Conservation (phyloP, 208 protist species). For the Vickermania spadyakhi region DNA sequence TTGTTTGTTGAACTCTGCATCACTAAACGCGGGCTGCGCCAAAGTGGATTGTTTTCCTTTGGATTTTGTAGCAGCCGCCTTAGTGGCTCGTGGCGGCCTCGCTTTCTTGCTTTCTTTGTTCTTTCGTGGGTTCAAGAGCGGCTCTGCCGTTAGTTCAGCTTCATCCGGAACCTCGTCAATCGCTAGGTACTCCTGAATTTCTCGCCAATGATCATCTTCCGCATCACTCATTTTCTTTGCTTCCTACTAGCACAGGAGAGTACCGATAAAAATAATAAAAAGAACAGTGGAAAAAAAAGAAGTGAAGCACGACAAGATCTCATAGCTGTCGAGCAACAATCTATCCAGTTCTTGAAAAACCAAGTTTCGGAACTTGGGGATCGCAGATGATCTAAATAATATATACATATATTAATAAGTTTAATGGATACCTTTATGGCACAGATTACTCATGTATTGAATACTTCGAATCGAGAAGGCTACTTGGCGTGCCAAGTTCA, state of each 20-base stretch:
- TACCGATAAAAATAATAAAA: not conserved
- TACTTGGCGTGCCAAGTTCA: conserved; percentile 76
- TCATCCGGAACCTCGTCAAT: conserved; percentile 36
- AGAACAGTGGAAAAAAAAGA: conserved; percentile 11
- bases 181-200: conserved; percentile 36
- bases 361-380: not conserved
- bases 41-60: conserved; percentile 67
- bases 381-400: not conserved
- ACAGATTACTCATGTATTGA: conserved; percentile 11
- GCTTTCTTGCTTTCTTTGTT: conserved; percentile 20
- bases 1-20: conserved; percentile 29
- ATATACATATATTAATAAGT: too few species aligned
- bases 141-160: conserved; percentile 8
- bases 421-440: conserved; percentile 4
- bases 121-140: conserved; percentile 17
- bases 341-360: too few species aligned
- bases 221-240: too few species aligned
- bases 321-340: too few species aligned
- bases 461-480: conserved; percentile 64
- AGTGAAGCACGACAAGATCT: too few species aligned
- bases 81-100: conserved; percentile 7
- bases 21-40: conserved; percentile 36
- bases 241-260: too few species aligned
- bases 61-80: not conserved
- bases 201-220: conserved; percentile 53